Percentiles rank a stretch among this genome's conserved stretches.
Conservation (phyloP, 805 yeast genomes). For the Saccharomycopsis sp. region DNA sequence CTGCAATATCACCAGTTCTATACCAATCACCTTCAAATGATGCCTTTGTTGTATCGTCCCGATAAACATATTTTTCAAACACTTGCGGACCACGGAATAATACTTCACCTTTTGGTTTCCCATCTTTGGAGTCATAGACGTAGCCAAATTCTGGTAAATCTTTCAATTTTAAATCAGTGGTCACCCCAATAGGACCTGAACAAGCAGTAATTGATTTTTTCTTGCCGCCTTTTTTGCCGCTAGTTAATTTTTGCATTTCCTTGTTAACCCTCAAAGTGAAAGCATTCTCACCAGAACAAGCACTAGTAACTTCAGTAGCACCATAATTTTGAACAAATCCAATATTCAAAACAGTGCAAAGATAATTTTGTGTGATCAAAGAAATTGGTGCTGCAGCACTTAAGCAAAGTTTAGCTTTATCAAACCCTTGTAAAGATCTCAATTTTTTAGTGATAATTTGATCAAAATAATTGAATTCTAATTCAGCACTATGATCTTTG, state of each 20-base stretch:
- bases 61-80: constrained; percentile 26
- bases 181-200: constrained; percentile 43
- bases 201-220: constrained; percentile 24
- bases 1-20: constrained; percentile 49
- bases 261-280: constrained; percentile 20
- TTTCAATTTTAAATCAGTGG: constrained; percentile 43
- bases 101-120: constrained; percentile 40
- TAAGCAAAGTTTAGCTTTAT: constrained; percentile 28
- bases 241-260: constrained; percentile 1
- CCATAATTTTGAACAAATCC: constrained; percentile 52
- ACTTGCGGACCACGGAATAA: constrained; percentile 47
- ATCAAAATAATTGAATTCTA: constrained; percentile 30
- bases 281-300: constrained; percentile 31
- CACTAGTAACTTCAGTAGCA: constrained; percentile 52
- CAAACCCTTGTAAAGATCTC: constrained; percentile 33
- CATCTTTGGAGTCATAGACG: constrained; percentile 27
- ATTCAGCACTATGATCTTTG: constrained; percentile 12
- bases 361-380: constrained; percentile 44
- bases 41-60: constrained; percentile 22
- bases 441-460: constrained; percentile 30
- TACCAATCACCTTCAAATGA: constrained; percentile 44
- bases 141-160: constrained; percentile 51
- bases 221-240: constrained; percentile 25
- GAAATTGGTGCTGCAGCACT: constrained; percentile 59
- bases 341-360: constrained; percentile 43